Evolutionary conservation across 192 early-diverging fungal species (phyloP), one percentile per base, ranked within the genome.

Genomic region (Umbelopsis sp.): DNA sequence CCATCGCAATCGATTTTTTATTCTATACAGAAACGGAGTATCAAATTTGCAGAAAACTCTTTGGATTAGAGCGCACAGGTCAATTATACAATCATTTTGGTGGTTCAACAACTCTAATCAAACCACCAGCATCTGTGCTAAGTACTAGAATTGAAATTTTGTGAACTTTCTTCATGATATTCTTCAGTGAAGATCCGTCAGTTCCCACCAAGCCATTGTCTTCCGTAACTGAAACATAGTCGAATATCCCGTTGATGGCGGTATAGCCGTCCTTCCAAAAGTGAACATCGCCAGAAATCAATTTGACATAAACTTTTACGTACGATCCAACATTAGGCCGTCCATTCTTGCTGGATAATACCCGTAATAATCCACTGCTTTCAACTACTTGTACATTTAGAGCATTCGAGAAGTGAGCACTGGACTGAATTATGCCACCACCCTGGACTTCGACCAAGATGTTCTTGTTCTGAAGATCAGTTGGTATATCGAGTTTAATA

Each of bases 251-350:
- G 14, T 80, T 78, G 22, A 86, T 32, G 22, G 77, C 79, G 11
- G 84, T 86, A 29, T 86, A 83, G 11, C 84, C 84, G 50, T 86
- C 84, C 67, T 83, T 83, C 84, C 84, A 86, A 66, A 86, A 86
- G 4, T 59, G n/a, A 1, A 75, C 75, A 26, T 68, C 43, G 12
- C 69, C 62, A 10, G 47, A 26, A 52, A 77, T 78, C 70, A 79
- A 44, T 50, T 76, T 67, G 25, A 77, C 82, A 68, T 86, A 86
- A 1, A 84, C 82, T 54, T 86, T 86, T 22, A 86, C 77, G 71
- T 86, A 86, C 22, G 70, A 78, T 17, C 82, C 84, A 16, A 77
- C 71, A 45, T 82, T 68, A 26, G 82, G 73, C 26, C 69, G 68
- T 45, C 77, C 77, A 41, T 68, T 65, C 21, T 56, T 34, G 31